These are phyloP conservation scores for Dendrocalamus sinicus DNA, from an alignment of 176 grass and related monocot species.

Conservation along the genomic window DNA sequence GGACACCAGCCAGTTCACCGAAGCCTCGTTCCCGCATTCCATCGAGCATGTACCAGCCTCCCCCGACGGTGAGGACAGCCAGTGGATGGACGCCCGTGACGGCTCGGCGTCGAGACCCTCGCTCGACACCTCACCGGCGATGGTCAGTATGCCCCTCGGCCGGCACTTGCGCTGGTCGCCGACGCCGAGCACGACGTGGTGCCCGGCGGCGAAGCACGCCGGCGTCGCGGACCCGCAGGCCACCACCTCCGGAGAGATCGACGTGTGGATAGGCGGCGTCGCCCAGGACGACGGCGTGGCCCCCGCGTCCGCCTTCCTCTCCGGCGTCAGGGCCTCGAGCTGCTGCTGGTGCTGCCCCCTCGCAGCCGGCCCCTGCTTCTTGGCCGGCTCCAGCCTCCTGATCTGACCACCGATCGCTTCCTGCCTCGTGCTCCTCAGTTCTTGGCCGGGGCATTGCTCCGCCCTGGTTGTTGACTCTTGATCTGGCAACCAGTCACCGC, in stretches of 20 bases:
- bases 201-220: slow-evolving; percentile 73
- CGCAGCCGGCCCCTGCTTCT: slow-evolving; percentile 24
- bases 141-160: slow-evolving; percentile 75
- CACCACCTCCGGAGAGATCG: slow-evolving; percentile 86
- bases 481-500: slow-evolving; percentile 12
- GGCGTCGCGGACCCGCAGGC: slow-evolving; percentile 61
- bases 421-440: neutral
- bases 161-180: slow-evolving; percentile 78
- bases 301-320: slow-evolving; percentile 49
- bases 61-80: slow-evolving; percentile 75
- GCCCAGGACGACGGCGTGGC: slow-evolving; percentile 42
- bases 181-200: slow-evolving; percentile 71
- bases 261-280: slow-evolving; percentile 79
- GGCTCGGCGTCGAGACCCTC: slow-evolving; percentile 38
- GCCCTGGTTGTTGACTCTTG: slow-evolving; percentile 31
- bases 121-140: slow-evolving; percentile 47
- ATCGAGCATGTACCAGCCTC: slow-evolving; percentile 37
- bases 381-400: slow-evolving; percentile 31
- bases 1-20: slow-evolving; percentile 62
- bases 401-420: slow-evolving; percentile 28
- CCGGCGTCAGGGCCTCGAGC: slow-evolving; percentile 57
- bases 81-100: slow-evolving; percentile 71
- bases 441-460: neutral
- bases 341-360: neutral
- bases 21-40: slow-evolving; percentile 55